Evolutionary conservation across 2,329 filamentous ascomycete species (phyloP).

Genomic region (Colletotrichum spaethianum): DNA sequence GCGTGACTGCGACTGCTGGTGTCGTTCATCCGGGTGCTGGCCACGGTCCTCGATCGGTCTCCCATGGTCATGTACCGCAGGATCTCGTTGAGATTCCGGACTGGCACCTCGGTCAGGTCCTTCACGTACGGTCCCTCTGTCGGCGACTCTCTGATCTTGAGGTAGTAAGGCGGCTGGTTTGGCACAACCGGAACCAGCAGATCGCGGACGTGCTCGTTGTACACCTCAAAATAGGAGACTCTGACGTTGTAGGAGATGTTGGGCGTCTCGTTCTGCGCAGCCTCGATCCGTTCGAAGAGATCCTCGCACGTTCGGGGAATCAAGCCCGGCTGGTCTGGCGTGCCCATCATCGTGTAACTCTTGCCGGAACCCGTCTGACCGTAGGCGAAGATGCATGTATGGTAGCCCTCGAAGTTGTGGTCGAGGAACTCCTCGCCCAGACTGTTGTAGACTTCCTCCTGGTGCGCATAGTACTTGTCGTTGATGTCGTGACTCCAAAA

Average conservation of each 20-base stretch:
- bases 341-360: slow-evolving; percentile 99
- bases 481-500: slow-evolving; percentile 93
- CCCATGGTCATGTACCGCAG: slow-evolving; percentile 92
- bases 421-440: slow-evolving; percentile 97
- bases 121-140: slow-evolving; percentile 97
- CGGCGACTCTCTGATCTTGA: slow-evolving; percentile 97
- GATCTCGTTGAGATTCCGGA: slow-evolving; percentile 89
- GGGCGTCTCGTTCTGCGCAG: slow-evolving; percentile 81
- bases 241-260: slow-evolving; percentile 98
- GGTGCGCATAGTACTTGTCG: slow-evolving; percentile 89
- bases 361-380: slow-evolving; percentile 98
- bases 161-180: slow-evolving; percentile 86
- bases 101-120: slow-evolving; percentile 93
- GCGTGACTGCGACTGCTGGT: slow-evolving; percentile 96
- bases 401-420: slow-evolving; percentile 99
- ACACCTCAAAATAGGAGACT: slow-evolving; percentile 99
- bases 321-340: slow-evolving; percentile 85
- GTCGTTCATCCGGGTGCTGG: slow-evolving; percentile 99
- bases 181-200: slow-evolving; percentile 81
- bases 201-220: slow-evolving; percentile 98
- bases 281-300: slow-evolving; percentile 92
- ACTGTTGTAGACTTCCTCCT: slow-evolving; percentile 94
- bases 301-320: slow-evolving; percentile 97
- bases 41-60: slow-evolving; percentile 88
- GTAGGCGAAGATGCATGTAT: slow-evolving; percentile 99